Conservation (phyloP, 2,329 filamentous ascomycete genomes). For the Trichoderma citrinoviride region DNA sequence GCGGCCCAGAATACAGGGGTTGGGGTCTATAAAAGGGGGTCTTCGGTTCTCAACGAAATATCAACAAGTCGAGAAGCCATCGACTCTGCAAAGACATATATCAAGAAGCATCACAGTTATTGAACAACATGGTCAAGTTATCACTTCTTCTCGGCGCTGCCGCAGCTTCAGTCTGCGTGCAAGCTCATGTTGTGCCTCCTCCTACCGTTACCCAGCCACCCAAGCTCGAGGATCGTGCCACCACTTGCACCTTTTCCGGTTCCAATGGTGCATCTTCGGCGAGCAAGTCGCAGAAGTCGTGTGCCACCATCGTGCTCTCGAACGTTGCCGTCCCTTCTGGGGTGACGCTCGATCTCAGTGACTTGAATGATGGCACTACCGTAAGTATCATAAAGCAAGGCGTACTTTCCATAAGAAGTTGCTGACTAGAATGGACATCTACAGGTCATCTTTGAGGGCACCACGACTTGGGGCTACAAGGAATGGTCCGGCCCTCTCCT, state of each 20-base stretch:
- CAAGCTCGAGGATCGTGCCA: conserved; percentile 8
- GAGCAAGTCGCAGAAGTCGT: conserved; percentile 13
- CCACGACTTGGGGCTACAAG: conserved; percentile 11
- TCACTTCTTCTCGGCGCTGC: background rate
- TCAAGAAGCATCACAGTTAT: background rate
- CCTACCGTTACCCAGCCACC: background rate
- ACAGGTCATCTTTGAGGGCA: conserved; percentile 11
- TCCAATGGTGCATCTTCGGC: conserved; percentile 9
- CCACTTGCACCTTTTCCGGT: conserved; percentile 12
- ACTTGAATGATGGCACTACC: conserved; percentile 8
- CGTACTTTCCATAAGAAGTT: accelerated
- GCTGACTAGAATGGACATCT: background rate
- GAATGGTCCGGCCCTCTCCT: conserved; percentile 14
- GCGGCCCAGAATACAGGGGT: background rate
- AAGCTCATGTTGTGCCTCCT: background rate
- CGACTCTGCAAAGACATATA: background rate
- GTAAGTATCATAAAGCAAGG: background rate
- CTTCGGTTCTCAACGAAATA: too few relatives aligned
- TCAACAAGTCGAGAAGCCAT: background rate
- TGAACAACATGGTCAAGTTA: background rate
- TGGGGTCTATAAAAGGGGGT: background rate
- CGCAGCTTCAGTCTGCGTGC: background rate
- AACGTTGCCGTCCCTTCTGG: conserved; percentile 15
- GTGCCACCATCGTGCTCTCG: conserved; percentile 9
- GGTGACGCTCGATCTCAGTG: conserved; percentile 12